A percentile compares a stretch with the other conserved stretches of the same genome.
Evolutionary conservation across 495 filamentous ascomycete genomes (phyloP).

Genomic region (Penicillium cosmopolitanum): DNA sequence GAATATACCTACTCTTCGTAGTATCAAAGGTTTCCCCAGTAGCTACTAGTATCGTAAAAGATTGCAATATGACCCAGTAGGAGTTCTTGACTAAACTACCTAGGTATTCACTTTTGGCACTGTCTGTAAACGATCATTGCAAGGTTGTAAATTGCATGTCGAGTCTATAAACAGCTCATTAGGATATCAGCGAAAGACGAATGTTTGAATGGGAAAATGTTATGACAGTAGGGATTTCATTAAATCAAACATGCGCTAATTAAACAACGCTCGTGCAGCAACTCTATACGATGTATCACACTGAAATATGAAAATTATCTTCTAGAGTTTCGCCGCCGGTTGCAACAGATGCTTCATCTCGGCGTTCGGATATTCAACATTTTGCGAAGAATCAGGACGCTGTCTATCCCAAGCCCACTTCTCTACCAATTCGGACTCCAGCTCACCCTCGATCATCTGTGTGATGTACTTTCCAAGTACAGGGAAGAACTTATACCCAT

Average conservation of each 20-base stretch:
- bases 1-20: no score
- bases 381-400: slow-evolving; percentile 37
- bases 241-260: not conserved
- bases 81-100: no score
- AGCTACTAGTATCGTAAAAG: no score
- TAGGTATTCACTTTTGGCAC: no score
- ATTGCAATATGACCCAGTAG: no score
- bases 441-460: slow-evolving; percentile 54
- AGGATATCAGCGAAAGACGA: no score
- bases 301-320: not conserved
- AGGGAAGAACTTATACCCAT: slow-evolving; percentile 65
- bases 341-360: slow-evolving; percentile 40
- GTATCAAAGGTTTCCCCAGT: no score
- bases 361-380: slow-evolving; percentile 39
- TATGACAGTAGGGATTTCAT: not conserved
- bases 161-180: no score
- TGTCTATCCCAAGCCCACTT: slow-evolving; percentile 64
- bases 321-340: slow-evolving; percentile 44
- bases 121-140: no score
- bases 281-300: not conserved
- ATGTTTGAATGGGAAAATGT: no score
- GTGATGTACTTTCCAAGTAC: slow-evolving; percentile 62
- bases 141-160: no score
- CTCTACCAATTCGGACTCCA: slow-evolving; percentile 43
- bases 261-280: not conserved